Percentiles rank a stretch among this genome's conserved stretches.
These are phyloP conservation scores for Schoenoplectus triqueter DNA, from an alignment of 202 grass and related monocot genomes.

Conservation along the genomic window DNA sequence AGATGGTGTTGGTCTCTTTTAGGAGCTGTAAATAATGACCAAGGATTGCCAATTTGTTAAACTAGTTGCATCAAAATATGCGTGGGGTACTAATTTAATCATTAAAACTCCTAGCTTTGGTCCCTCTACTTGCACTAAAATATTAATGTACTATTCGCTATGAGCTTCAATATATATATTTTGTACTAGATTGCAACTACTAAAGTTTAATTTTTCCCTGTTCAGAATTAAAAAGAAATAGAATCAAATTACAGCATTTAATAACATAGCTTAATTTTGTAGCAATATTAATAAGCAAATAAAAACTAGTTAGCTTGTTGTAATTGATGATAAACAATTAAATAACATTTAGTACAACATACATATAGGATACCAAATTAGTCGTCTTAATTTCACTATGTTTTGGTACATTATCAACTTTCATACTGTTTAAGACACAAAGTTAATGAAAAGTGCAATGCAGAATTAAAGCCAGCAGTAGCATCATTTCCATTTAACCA, in stretches of 20 bases:
- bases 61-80: no score
- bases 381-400: no score
- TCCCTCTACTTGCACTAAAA: slow-evolving; percentile 24
- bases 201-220: background rate
- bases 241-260: slow-evolving; percentile 21
- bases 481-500: slow-evolving; percentile 17
- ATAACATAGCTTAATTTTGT: background rate
- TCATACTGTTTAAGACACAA: background rate
- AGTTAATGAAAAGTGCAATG: background rate
- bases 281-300: no score
- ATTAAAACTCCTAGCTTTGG: no score
- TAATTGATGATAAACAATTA: no score
- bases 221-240: background rate
- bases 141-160: background rate
- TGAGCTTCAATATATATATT: background rate
- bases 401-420: slow-evolving; percentile 5
- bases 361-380: no score
- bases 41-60: background rate
- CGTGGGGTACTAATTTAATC: no score
- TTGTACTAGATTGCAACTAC: slow-evolving; percentile 28
- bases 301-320: no score
- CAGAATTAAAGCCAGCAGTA: slow-evolving; percentile 25
- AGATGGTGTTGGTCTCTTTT: background rate
- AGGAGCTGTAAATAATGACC: slow-evolving; percentile 17
- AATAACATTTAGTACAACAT: no score